Evolutionary conservation across 768 basidiomycete species (phyloP), one percentile per base, ranked within the genome.

Genomic region (Tricholoma hemisulphureum): DNA sequence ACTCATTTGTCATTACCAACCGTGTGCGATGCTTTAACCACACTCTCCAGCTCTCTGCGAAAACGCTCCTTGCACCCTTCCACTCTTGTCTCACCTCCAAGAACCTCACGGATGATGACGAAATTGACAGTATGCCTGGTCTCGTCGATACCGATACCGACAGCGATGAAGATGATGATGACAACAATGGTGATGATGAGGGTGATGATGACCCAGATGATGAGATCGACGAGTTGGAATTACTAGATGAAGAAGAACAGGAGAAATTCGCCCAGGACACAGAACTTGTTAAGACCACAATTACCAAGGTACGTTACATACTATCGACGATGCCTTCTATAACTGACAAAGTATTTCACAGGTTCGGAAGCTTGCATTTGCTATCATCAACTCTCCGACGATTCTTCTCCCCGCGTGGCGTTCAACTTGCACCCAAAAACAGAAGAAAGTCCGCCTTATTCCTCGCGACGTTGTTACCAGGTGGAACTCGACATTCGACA

Each of bases 21-120:
- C 72, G 63, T 2, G 68, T 67, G 0, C 46, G 65, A 0, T 82
- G 79, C 59, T 78, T 81, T 51, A 55, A 62, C 1, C 79, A 81
- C 49, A 62, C 75, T 3, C n/a, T 78, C 18, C 76, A 74, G 32
- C 62, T 81, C 0, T 63, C 74, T 2, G 75, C 73, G 0, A 75
- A 76, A 51, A 62, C 59, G 1, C 18, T 77, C 0, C 29, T 79
- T n/a, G n/a, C n/a, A n/a, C n/a, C n/a, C n/a, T n/a, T n/a, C n/a
- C n/a, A n/a, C n/a, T n/a, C n/a, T n/a, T n/a, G n/a, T n/a, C n/a
- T n/a, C n/a, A n/a, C n/a, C n/a, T n/a, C n/a, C 0, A 1, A 55
- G 0, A 61, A 64, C 1, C 52, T 56, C 23, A 60, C 59, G 1
- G 6, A 41, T 41, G 39, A 41, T 13, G 20, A 41, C 10, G 20